Evolutionary conservation across 768 basidiomycete species (phyloP), one percentile per base, ranked within the genome.

Genomic region (button mushroom (Agaricus bisporus)): DNA sequence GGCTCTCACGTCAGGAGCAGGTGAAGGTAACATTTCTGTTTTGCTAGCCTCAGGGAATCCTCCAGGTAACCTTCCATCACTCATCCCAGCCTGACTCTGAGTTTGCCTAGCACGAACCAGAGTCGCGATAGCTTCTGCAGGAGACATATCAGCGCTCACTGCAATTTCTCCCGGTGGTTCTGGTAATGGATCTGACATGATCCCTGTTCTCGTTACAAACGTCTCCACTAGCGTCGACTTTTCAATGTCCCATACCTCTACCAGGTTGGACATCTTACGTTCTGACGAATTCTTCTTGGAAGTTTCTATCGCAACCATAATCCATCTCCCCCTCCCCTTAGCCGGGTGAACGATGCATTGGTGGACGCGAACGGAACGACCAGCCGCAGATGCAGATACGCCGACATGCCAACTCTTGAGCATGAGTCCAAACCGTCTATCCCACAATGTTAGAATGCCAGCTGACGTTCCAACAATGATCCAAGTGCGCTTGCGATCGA

Each of bases 241-340:
- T 68, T 95, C 93, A 48, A 98, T 82, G 63, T 98, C 93, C 91
- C 93, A 97, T 1, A 94, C 88, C 64, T 97, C 92, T 18, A 54
- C 47, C 17, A 54, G 29, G 35, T 54, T 48, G 12, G 39, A 42
- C 5, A 92, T 73, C 41, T 93, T 65, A 32, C 75, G 73, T 12
- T 76, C 74, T 9, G 76, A 73, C 2, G 74, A 60, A 44, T 51
- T 68, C 59, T 72, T 76, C 53, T 68, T 71, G 9, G 73, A 71
- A 0, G 81, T 72, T 61, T 88, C 88, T 14, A 87, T 69, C 0
- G 93, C 82, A 41, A 97, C 88, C 67, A 97, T 82, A 42, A 98
- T 75, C 92, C 93, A 98, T 45, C 86, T 84, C 0, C 93, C 93
- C 56, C 83, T 82, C 17, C 93, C 93, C 62, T 85, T 90, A 0